phyloP scores from a whole-genome alignment of 352 stramenopile species.

The Blastocystis sp. region DNA sequence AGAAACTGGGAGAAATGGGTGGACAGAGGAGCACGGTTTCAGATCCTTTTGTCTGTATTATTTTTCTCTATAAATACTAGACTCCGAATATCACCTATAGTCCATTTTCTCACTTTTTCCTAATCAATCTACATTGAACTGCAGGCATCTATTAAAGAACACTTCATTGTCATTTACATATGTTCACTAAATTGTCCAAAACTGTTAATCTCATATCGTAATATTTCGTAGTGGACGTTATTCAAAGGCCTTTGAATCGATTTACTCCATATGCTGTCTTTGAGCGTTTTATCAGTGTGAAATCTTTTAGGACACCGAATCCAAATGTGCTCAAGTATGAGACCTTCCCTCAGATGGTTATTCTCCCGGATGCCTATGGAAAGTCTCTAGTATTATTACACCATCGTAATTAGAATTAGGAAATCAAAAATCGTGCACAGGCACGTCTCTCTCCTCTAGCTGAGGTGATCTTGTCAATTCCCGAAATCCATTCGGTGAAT shows the following conservation, averaged over 20 bases:
- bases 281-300: conserved; percentile 25
- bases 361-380: conserved; percentile 55
- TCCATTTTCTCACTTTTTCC: neutral
- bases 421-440: conserved; percentile 20
- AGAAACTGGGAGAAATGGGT: neutral
- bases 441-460: conserved; percentile 42
- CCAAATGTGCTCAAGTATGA: conserved; percentile 27
- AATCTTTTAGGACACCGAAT: conserved; percentile 27
- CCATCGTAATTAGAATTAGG: neutral
- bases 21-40: neutral
- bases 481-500: conserved; percentile 14
- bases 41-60: conserved; percentile 11
- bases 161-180: neutral
- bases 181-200: conserved; percentile 4
- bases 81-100: neutral
- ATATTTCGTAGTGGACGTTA: neutral
- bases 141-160: neutral
- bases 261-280: neutral
- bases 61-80: neutral
- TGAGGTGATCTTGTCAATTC: conserved; percentile 23
- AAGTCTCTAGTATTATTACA: neutral
- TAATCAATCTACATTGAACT: neutral
- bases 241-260: neutral
- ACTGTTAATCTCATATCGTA: neutral
- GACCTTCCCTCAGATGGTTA: conserved; percentile 46